Evolutionary conservation across 257 asterid species (phyloP), one percentile per base, ranked within the genome.

Genomic region (Gentiana dahurica): DNA sequence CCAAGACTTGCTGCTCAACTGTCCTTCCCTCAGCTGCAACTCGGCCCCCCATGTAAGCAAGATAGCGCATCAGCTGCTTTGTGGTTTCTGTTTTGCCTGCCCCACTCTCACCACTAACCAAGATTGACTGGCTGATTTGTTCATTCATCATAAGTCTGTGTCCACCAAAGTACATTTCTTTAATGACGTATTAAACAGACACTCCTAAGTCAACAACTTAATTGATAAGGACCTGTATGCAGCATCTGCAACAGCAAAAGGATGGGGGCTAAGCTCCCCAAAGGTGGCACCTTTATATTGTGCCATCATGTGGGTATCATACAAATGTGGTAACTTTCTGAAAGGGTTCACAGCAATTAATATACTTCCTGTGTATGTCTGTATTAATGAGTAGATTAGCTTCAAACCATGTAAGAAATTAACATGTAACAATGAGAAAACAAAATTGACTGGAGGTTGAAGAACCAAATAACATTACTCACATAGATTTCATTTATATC

Each of bases 1-100:
- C 97, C 62, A 92, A 89, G 75, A 92, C 99, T 68, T 92, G 78
- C 71, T 92, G 99, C 75, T 92, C 97, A 56, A 88, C 99, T 9
- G 90, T 51, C 73, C 99, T 92, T 63, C 91, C 99, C 75, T 79
- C 97, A 43, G 78, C 62, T 59, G 79, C 82, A 54, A 94, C 77
- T 65, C 99, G 79, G 50, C 99, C 99, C 33, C 99, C 99, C 99
- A 92, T 92, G 77, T 81, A 92, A 65, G 99, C 99, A 71, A 92
- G 97, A 78, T 92, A 92, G 12, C 75, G 88, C 99, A 92, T 92
- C 54, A 92, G 87, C 79, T 63, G 79, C 73, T 92, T 92, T 37
- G 99, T 92, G 77, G 95, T 92, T 80, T 92, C 99, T 49, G 99
- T 92, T 81, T 92, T 92, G 74, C 99, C 99, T 12, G 99, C 99